Evolutionary conservation across 257 asterid genomes (phyloP), one percentile per base, ranked within the genome.

Genomic region (Anisodus acutangulus): DNA sequence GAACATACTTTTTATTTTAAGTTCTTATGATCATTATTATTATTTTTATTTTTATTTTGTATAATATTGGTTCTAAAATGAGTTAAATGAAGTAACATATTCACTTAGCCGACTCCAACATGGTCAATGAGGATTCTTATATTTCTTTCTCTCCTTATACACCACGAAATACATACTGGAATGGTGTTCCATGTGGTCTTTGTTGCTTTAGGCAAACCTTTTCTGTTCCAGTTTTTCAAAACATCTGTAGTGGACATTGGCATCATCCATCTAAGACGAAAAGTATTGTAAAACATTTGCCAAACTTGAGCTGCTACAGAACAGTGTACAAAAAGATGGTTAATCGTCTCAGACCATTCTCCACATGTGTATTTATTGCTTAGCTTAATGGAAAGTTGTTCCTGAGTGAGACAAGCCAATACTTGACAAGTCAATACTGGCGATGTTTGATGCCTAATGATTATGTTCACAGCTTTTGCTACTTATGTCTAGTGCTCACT

Each of bases 61-160:
- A 31, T 67, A 67, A 35, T 67, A 67, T 17, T 67, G 74, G 74
- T 67, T 67, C 74, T 35, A n/a, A 66, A 10, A 67, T 5, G 49
- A 67, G 74, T 67, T 37, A 67, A 64, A 35, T 67, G 76, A 15
- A 37, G 76, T 67, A 67, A 35, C 12, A 0, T 67, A 15, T 67
- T 67, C 26, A 22, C 26, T 22, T 22, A 22, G 26, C 26, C 26
- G 26, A 22, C 26, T 22, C 26, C 26, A 22, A 22, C 26, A 22
- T 22, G 26, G 26, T 22, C 76, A 35, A 37, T 37, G 22, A 67
- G 49, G 49, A 67, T 67, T 67, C 49, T 67, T 67, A 35, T 67
- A 35, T 67, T 66, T 67, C 19, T 3, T 22, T 66, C 74, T 67
- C 76, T 6, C 47, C 3, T 1, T 37, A 67, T 35, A 6, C 49